Evolutionary conservation across 1,284 basidiomycete genomes (phyloP).

Genomic region (Lignosus rhinocerotis): DNA sequence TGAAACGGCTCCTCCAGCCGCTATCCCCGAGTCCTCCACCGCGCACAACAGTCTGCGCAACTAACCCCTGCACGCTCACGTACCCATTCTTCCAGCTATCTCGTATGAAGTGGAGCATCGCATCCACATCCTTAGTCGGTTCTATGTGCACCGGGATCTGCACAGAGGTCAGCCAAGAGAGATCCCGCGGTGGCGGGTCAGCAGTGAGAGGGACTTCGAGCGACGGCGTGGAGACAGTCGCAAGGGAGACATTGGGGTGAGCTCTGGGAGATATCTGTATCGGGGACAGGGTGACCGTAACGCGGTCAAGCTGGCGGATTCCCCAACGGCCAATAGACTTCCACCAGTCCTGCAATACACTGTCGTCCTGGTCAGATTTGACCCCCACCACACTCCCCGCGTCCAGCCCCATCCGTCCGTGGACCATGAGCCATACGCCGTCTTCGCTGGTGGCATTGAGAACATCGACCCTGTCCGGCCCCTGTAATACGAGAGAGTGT

Average conservation of each 20-base stretch:
- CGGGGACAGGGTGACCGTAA: conserved; percentile 55
- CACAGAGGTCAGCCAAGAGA: conserved; percentile 59
- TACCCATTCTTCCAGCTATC: conserved; percentile 60
- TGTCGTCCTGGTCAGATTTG: conserved; percentile 42
- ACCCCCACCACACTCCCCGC: conserved; percentile 62
- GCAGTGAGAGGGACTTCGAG: conserved; percentile 58
- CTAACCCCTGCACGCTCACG: conserved; percentile 44
- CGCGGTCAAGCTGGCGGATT: conserved; percentile 50
- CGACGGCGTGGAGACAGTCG: conserved; percentile 45
- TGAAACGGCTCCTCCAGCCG: conserved; percentile 54
- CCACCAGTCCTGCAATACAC: conserved; percentile 49
- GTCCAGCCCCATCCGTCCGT: conserved; percentile 62
- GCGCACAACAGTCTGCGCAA: conserved; percentile 45
- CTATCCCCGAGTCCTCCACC: conserved; percentile 48
- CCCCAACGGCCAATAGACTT: conserved; percentile 69
- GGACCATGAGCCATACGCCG: conserved; percentile 58
- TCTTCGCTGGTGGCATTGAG: conserved; percentile 60
- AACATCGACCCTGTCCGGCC: conserved; percentile 62
- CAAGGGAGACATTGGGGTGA: conserved; percentile 43
- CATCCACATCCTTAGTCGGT: conserved; percentile 53
- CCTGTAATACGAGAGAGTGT: conserved; percentile 54
- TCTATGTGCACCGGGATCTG: conserved; percentile 52
- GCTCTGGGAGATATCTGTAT: conserved; percentile 47
- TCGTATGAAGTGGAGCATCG: conserved; percentile 51
- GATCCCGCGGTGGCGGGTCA: conserved; percentile 50